These are phyloP conservation scores for Pseudozyma tsukubaensis DNA, from an alignment of 1,284 basidiomycete genomes.

Conservation along the genomic window DNA sequence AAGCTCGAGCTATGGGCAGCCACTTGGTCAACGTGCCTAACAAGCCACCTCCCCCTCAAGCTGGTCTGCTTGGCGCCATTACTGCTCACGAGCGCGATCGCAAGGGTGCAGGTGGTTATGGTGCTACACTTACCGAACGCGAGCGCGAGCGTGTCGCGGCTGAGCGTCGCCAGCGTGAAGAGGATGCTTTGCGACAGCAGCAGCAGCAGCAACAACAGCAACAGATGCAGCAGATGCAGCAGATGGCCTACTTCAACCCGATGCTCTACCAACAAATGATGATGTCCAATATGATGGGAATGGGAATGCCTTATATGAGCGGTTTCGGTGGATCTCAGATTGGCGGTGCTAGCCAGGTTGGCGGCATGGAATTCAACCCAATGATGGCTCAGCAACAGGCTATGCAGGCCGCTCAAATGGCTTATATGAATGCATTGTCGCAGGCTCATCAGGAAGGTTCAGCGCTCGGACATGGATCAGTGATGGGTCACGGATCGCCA, in stretches of 20 bases:
- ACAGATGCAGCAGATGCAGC: conserved; percentile 77
- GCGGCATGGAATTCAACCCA: conserved; percentile 43
- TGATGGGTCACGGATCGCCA: conserved; percentile 36
- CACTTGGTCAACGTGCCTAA: conserved; percentile 91
- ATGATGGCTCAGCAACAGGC: conserved; percentile 63
- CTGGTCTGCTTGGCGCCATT: conserved; percentile 93
- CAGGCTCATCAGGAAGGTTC: conserved; percentile 46
- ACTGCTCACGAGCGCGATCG: conserved; percentile 93
- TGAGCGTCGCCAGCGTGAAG: conserved; percentile 81
- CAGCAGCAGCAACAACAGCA: conserved; percentile 86
- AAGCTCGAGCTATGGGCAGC: conserved; percentile 87
- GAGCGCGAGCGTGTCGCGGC: conserved; percentile 81
- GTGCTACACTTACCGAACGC: conserved; percentile 91
- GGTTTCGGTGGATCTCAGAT: conserved; percentile 51
- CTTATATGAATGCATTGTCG: conserved; percentile 62
- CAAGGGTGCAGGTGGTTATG: conserved; percentile 92
- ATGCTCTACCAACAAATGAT: conserved; percentile 70
- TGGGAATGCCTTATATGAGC: conserved; percentile 44
- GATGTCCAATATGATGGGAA: conserved; percentile 62
- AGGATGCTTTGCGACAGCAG: conserved; percentile 89
- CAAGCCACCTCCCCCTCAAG: conserved; percentile 94
- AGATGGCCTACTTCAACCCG: conserved; percentile 72
- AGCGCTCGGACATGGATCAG: conserved; percentile 33
- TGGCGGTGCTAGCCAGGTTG: conserved; percentile 44
- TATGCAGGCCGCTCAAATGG: conserved; percentile 66